Evolutionary conservation across 148 eudicot genomes (phyloP), one percentile per base, ranked within the genome.

Genomic region (Rhododendron kiyosumense): DNA sequence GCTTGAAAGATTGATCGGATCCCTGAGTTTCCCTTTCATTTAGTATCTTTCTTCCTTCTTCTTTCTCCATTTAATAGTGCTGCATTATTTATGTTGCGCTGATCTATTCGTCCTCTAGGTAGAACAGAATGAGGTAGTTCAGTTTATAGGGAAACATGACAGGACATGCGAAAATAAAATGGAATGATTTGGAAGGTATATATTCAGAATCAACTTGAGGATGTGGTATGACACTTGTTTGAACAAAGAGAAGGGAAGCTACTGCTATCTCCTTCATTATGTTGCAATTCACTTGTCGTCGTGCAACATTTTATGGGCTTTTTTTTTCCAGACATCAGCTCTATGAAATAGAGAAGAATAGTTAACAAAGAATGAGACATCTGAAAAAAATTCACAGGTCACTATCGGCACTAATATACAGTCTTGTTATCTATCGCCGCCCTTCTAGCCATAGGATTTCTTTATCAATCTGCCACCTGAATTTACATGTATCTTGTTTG

Each of bases 401-500:
- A 46, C 41, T 41, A 69, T 46, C 43, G 26, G 17, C 30, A 26
- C 41, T 38, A 1, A 0, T 22, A 15, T 28, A 26, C 5, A 18
- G 48, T 67, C 63, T 57, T 15, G 43, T 45, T 15, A 34, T 82
- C 11, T 82, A 28, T 36, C 5, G 14, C 45, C 12, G 12, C n/a
- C 81, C 52, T 22, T 24, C 46, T 7, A 18, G 12, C 67, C 36
- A 84, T 18, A 34, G 36, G 38, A 54, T 75, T 34, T 32, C 69
- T 49, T 14, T 48, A 11, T 48, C 41, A 71, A 71, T 83, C 51
- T 41, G 49, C 49, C 43, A 28, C 0, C 61, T 83, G 76, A 65
- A 24, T 63, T 83, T 26, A 85, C 69, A 57, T 51, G 69, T 28
- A 3, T 46, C 51, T 49, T 57, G 6, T 88, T 87, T 73, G 32